Conservation (phyloP, 2,329 filamentous ascomycete species). For the Nothophaeocryptopus gaeumannii region DNA sequence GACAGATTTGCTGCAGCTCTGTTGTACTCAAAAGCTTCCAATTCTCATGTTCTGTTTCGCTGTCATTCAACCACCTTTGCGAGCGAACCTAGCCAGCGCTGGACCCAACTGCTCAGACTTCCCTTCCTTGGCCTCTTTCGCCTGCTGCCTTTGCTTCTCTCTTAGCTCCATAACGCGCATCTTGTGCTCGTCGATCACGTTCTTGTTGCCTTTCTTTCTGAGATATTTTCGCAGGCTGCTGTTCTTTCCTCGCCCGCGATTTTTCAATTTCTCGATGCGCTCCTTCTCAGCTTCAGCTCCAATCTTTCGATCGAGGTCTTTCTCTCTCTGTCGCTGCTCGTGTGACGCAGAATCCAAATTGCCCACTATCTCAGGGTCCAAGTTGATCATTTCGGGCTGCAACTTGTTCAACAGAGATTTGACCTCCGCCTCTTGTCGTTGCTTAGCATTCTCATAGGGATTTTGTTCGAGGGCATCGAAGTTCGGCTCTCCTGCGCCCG, state of each 20-base stretch:
- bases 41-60: background rate
- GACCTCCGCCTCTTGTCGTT: conserved; percentile 90
- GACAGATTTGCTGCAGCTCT: no score
- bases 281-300: conserved; percentile 48
- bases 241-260: conserved; percentile 84
- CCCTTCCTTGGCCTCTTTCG: conserved; percentile 63
- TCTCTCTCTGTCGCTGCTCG: conserved; percentile 71
- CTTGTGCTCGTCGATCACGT: conserved; percentile 94
- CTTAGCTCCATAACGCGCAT: conserved; percentile 80
- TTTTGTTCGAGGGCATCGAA: conserved; percentile 92
- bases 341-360: conserved; percentile 79
- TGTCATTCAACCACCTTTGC: conserved; percentile 51
- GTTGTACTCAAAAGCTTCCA: no score
- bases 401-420: conserved; percentile 89
- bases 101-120: conserved; percentile 78
- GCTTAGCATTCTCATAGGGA: conserved; percentile 89
- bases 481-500: conserved; percentile 94
- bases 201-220: conserved; percentile 86
- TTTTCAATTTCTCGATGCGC: conserved; percentile 60
- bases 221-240: conserved; percentile 82
- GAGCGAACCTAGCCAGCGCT: conserved; percentile 79
- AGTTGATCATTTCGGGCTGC: conserved; percentile 91
- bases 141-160: conserved; percentile 64
- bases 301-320: conserved; percentile 69
- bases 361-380: conserved; percentile 89